These are phyloP conservation scores for Trichoderma koningiopsis DNA, from an alignment of 2,329 filamentous ascomycete species.

Conservation along the genomic window DNA sequence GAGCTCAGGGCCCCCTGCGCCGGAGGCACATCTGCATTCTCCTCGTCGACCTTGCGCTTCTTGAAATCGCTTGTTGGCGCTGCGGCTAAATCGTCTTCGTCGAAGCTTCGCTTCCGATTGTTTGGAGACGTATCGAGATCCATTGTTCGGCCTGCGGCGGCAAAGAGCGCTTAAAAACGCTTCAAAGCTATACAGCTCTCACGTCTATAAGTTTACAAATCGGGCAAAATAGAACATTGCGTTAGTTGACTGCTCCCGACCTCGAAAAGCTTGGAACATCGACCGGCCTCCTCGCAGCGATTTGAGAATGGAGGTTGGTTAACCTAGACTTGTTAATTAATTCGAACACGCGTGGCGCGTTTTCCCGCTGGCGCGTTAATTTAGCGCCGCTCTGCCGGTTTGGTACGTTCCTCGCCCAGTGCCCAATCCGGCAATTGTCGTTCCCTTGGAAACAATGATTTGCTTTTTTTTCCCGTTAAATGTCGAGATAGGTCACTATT, in stretches of 20 bases:
- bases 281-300: neutral
- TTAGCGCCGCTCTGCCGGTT: slow-evolving; percentile 16
- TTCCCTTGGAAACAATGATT: neutral
- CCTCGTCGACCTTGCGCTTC: slow-evolving; percentile 38
- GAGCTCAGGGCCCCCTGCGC: slow-evolving; percentile 37
- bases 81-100: slow-evolving; percentile 29
- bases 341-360: slow-evolving; percentile 24
- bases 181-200: neutral
- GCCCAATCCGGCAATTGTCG: slow-evolving; percentile 11
- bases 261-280: neutral
- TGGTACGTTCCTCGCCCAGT: neutral
- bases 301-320: slow-evolving; percentile 7
- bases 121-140: slow-evolving; percentile 31
- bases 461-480: neutral
- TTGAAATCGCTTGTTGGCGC: slow-evolving; percentile 35
- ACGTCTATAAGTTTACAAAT: neutral
- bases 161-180: neutral
- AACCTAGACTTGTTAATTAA: slow-evolving; percentile 22
- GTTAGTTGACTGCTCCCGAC: neutral
- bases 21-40: slow-evolving; percentile 32
- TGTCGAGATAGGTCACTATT: neutral
- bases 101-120: slow-evolving; percentile 33
- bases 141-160: slow-evolving; percentile 31
- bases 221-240: neutral
- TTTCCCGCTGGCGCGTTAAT: slow-evolving; percentile 22